Conservation (phyloP, 208 protist genomes). For the Wallacemonas collosoma region DNA sequence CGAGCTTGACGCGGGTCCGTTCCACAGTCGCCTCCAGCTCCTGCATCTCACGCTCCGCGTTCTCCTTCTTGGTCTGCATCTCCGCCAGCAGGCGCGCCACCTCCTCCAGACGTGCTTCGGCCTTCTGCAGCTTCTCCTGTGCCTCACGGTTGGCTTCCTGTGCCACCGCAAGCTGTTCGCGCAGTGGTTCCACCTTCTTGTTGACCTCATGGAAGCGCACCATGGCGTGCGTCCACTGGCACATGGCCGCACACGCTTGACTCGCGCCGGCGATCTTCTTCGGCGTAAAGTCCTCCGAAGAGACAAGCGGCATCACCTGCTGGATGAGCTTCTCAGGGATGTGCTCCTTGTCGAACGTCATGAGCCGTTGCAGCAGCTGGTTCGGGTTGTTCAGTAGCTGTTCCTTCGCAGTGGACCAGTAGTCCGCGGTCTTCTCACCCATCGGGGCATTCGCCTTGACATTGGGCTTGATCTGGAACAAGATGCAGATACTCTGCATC, state of each 20-base stretch:
- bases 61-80: conserved; percentile 93
- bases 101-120: conserved; percentile 88
- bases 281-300: conserved; percentile 95
- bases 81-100: conserved; percentile 93
- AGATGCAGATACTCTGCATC: conserved; percentile 98
- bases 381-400: conserved; percentile 93
- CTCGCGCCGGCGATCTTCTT: conserved; percentile 95
- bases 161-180: conserved; percentile 86
- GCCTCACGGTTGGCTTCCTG: conserved; percentile 93
- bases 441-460: conserved; percentile 95
- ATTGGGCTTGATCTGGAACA: conserved; percentile 96
- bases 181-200: conserved; percentile 95
- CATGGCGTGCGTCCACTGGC: conserved; percentile 98
- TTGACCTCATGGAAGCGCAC: conserved; percentile 96
- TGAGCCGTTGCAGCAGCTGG: conserved; percentile 91
- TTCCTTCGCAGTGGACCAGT: conserved; percentile 95
- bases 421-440: conserved; percentile 96
- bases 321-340: conserved; percentile 95
- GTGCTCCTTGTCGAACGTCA: conserved; percentile 97
- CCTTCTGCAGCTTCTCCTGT: conserved; percentile 88
- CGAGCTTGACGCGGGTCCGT: conserved; percentile 94
- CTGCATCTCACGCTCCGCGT: conserved; percentile 93
- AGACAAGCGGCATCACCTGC: conserved; percentile 92
- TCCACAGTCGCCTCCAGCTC: conserved; percentile 93
- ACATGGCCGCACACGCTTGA: conserved; percentile 98